Conservation (phyloP, 1,284 basidiomycete species). For the Pulveroboletus sp. region DNA sequence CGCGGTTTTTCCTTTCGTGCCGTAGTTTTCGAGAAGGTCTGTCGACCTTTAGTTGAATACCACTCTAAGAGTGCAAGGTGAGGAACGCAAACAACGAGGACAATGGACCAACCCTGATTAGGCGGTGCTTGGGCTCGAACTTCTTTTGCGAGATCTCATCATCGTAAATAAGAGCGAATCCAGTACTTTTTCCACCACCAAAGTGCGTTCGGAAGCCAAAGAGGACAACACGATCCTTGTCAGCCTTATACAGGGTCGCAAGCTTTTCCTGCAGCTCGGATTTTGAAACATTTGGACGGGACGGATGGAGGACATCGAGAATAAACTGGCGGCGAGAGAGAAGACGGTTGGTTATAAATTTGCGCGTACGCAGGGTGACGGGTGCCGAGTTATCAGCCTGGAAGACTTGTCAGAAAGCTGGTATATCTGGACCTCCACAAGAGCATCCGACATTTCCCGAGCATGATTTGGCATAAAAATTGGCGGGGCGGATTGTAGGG, state of each 20-base stretch:
- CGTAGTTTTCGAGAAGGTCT: conserved; percentile 96
- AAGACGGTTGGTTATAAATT: conserved; percentile 99
- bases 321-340: conserved; percentile 92
- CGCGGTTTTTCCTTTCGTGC: conserved; percentile 99
- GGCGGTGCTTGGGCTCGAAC: conserved; percentile 96
- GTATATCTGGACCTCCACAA: conserved; percentile 22
- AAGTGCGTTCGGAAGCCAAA: conserved; percentile 91
- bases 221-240: conserved; percentile 76
- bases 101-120: conserved; percentile 78
- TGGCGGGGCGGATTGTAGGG: neutral
- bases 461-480: conserved; percentile 3
- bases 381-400: conserved; percentile 86
- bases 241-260: conserved; percentile 74
- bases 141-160: conserved; percentile 92
- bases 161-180: conserved; percentile 98
- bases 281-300: conserved; percentile 93
- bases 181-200: conserved; percentile 97
- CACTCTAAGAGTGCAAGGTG: conserved; percentile 57
- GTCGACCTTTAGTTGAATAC: conserved; percentile 82
- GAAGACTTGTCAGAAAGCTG: conserved; percentile 18
- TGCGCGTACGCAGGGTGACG: conserved; percentile 96
- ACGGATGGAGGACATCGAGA: conserved; percentile 95
- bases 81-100: conserved; percentile 6
- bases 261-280: conserved; percentile 93
- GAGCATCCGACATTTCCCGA: conserved; percentile 27